Conservation (phyloP, 495 filamentous ascomycete species). For the Hyaloscypha hepaticicola region DNA sequence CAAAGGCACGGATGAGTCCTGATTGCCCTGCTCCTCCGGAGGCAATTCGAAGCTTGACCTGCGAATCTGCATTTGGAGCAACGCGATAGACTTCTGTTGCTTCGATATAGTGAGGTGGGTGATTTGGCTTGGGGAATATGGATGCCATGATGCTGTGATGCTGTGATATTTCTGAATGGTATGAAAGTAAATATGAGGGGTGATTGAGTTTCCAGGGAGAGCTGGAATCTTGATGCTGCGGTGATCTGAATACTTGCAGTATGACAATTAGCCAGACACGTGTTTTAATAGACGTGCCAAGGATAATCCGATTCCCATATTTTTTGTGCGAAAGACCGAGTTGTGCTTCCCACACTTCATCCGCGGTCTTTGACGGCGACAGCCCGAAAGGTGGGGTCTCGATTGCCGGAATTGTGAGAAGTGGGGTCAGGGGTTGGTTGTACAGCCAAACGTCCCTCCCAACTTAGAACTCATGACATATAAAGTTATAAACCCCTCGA, state of each 20-base stretch:
- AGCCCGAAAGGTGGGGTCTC: neutral
- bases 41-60: conserved; percentile 5
- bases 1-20: conserved; percentile 3
- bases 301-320: neutral
- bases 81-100: conserved; percentile 8
- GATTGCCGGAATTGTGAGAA: neutral
- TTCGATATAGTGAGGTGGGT: conserved; percentile 10
- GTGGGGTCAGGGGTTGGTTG: neutral
- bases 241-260: neutral
- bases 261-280: neutral
- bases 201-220: neutral
- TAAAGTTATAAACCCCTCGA: neutral
- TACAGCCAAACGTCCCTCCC: neutral
- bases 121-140: neutral
- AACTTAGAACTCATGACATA: too few species aligned
- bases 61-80: neutral
- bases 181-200: neutral
- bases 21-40: conserved; percentile 12
- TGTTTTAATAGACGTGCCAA: neutral
- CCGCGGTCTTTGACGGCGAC: neutral
- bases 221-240: neutral
- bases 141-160: conserved; percentile 5
- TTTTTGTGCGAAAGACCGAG: neutral
- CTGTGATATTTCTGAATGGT: neutral
- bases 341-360: neutral